phyloP scores from a whole-genome alignment of 2,329 filamentous ascomycete genomes.

The Thelonectria discophora region DNA sequence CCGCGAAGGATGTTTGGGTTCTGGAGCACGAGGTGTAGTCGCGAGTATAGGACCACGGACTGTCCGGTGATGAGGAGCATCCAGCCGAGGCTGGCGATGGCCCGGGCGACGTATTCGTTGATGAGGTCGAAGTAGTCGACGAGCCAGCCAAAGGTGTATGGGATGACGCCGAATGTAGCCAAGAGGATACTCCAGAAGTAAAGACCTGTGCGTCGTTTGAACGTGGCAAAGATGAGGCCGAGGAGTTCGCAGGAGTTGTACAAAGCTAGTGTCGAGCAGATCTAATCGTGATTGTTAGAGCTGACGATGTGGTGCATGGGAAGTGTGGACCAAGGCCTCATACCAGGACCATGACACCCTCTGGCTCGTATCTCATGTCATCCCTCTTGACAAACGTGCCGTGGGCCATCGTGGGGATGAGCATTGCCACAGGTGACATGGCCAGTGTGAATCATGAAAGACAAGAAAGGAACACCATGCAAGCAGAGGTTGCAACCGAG shows the following conservation, averaged over 20 bases:
- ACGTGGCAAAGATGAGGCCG: slow-evolving; percentile 45
- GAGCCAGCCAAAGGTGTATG: slow-evolving; percentile 56
- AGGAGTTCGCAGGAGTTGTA: slow-evolving; percentile 47
- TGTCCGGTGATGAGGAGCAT: slow-evolving; percentile 66
- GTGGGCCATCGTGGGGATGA: neutral
- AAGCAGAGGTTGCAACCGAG: neutral
- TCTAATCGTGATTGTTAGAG: slow-evolving; percentile 6
- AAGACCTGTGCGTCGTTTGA: slow-evolving; percentile 43
- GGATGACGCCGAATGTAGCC: slow-evolving; percentile 44
- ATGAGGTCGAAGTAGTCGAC: slow-evolving; percentile 49
- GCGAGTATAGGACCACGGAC: slow-evolving; percentile 67
- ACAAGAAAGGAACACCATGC: neutral
- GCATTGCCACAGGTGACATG: neutral
- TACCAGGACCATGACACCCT: neutral
- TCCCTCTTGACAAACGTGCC: neutral
- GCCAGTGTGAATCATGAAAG: neutral
- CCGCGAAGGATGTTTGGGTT: slow-evolving; percentile 57
- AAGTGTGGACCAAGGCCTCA: neutral
- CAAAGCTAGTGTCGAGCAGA: slow-evolving; percentile 27
- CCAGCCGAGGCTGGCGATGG: slow-evolving; percentile 40
- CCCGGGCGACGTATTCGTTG: slow-evolving; percentile 22
- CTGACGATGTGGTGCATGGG: neutral
- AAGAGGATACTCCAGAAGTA: slow-evolving; percentile 52
- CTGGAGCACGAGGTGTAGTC: slow-evolving; percentile 65
- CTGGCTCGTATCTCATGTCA: neutral